Percentiles rank a stretch among this genome's conserved stretches.
Conservation (phyloP, 2,329 filamentous ascomycete species). For the Aureobasidium uvarum region DNA sequence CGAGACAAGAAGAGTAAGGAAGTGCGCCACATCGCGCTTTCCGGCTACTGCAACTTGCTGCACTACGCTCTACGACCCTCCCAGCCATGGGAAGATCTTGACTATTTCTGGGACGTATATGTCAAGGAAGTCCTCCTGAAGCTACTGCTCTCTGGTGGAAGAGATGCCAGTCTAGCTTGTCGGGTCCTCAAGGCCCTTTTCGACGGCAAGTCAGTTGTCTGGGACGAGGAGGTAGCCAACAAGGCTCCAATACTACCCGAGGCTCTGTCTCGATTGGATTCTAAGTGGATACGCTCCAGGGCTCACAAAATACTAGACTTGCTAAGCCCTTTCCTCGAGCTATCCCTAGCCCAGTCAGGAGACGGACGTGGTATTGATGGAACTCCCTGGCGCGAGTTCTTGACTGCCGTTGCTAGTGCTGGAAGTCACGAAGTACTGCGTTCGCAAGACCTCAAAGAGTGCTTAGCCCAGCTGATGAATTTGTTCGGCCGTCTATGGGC, state of each 20-base stretch:
- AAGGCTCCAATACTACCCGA: constrained; percentile 54
- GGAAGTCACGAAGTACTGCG: constrained; percentile 86
- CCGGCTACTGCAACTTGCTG: constrained; percentile 73
- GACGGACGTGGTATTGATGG: constrained; percentile 32
- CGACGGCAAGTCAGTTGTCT: constrained; percentile 58
- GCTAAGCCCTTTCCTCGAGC: constrained; percentile 54
- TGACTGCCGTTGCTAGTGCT: constrained; percentile 63
- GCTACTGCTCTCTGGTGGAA: constrained; percentile 51
- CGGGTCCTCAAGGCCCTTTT: constrained; percentile 72
- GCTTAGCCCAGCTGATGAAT: constrained; percentile 69
- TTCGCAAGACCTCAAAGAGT: constrained; percentile 76
- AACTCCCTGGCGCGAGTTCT: constrained; percentile 48
- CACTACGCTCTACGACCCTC: constrained; percentile 80
- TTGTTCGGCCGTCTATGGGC: constrained; percentile 70
- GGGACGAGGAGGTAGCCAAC: constrained; percentile 71
- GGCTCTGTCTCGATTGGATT: constrained; percentile 81
- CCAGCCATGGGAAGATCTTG: constrained; percentile 63
- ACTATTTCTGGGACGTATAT: constrained; percentile 75
- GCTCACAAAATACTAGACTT: constrained; percentile 63
- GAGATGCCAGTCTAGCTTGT: constrained; percentile 61
- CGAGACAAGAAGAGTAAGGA: constrained; percentile 50
- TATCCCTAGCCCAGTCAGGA: constrained; percentile 46
- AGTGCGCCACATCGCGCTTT: constrained; percentile 60
- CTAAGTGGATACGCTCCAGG: constrained; percentile 81
- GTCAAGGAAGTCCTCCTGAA: constrained; percentile 63